These are phyloP conservation scores for Sarcodon aspratus DNA, from an alignment of 768 basidiomycete genomes.

Conservation along the genomic window DNA sequence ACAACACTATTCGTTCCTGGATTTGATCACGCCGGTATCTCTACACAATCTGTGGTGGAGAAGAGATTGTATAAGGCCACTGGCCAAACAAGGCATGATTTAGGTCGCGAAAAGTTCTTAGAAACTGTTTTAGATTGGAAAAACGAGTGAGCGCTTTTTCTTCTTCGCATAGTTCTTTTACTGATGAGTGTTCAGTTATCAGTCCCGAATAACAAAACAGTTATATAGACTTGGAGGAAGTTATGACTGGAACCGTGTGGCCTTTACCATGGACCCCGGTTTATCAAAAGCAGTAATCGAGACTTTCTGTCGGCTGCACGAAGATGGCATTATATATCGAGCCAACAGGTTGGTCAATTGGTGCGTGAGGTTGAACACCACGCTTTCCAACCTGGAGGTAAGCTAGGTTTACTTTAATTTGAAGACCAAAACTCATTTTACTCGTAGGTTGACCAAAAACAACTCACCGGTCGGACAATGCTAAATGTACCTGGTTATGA, in stretches of 20 bases:
- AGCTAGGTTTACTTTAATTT: constrained; percentile 3
- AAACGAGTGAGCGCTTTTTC: constrained; percentile 58
- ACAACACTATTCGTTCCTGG: constrained; percentile 87
- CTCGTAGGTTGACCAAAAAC: constrained; percentile 80
- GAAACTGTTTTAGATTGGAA: constrained; percentile 95
- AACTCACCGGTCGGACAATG: constrained; percentile 74
- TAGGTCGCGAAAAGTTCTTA: constrained; percentile 89
- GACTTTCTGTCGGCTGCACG: constrained; percentile 83
- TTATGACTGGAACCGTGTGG: constrained; percentile 88
- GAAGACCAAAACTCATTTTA: neutral
- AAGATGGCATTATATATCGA: constrained; percentile 87
- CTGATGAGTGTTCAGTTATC: constrained; percentile 52
- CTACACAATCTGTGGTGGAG: constrained; percentile 96
- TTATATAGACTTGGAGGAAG: constrained; percentile 83
- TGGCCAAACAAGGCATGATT: constrained; percentile 80
- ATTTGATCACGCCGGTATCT: constrained; percentile 97
- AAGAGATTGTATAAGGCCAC: constrained; percentile 78
- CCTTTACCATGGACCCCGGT: constrained; percentile 88
- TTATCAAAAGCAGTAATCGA: constrained; percentile 85
- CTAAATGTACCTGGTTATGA: constrained; percentile 93
- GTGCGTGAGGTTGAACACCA: constrained; percentile 94
- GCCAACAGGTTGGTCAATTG: constrained; percentile 97
- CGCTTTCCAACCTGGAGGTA: constrained; percentile 95
- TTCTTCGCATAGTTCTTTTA: neutral
- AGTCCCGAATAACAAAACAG: constrained; percentile 85